Percentiles rank a stretch among this genome's conserved stretches.
Evolutionary conservation across 2,329 filamentous ascomycete genomes (phyloP).

Genomic region (Endoconidiophora polonica): DNA sequence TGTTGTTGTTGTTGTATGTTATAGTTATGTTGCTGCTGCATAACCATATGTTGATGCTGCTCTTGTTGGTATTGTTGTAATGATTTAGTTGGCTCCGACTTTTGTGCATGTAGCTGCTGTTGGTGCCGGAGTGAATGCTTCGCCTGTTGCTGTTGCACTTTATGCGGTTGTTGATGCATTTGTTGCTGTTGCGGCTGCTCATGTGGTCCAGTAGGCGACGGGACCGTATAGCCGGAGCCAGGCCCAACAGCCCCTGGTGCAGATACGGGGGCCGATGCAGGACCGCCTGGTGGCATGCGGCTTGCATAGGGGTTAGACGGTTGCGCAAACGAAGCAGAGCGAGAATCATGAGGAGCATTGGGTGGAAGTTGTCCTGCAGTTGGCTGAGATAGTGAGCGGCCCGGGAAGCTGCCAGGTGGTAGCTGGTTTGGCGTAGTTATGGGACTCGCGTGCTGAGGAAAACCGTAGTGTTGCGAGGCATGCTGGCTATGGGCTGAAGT

Average conservation of each 20-base stretch:
- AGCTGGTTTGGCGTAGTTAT: slow-evolving; percentile 25
- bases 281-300: slow-evolving; percentile 2
- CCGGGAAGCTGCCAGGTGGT: slow-evolving; percentile 16
- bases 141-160: not conserved
- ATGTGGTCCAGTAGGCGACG: slow-evolving; percentile 1
- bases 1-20: slow-evolving; percentile 11
- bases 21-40: slow-evolving; percentile 1
- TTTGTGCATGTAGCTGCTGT: not conserved
- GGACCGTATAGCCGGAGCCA: not conserved
- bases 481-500: slow-evolving; percentile 45
- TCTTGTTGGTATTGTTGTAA: not conserved
- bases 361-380: slow-evolving; percentile 31
- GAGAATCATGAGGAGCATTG: slow-evolving; percentile 2
- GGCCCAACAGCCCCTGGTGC: not conserved
- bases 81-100: not conserved
- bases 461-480: slow-evolving; percentile 16
- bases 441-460: slow-evolving; percentile 37
- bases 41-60: not conserved
- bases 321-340: slow-evolving; percentile 10
- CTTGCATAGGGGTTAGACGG: slow-evolving; percentile 3
- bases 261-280: slow-evolving; percentile 1
- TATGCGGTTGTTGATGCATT: not conserved
- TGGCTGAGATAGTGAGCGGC: not conserved
- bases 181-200: not conserved
- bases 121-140: not conserved